Evolutionary conservation across 1,284 basidiomycete species (phyloP), one percentile per base, ranked within the genome.

Genomic region (Vanrija pseudolonga): DNA sequence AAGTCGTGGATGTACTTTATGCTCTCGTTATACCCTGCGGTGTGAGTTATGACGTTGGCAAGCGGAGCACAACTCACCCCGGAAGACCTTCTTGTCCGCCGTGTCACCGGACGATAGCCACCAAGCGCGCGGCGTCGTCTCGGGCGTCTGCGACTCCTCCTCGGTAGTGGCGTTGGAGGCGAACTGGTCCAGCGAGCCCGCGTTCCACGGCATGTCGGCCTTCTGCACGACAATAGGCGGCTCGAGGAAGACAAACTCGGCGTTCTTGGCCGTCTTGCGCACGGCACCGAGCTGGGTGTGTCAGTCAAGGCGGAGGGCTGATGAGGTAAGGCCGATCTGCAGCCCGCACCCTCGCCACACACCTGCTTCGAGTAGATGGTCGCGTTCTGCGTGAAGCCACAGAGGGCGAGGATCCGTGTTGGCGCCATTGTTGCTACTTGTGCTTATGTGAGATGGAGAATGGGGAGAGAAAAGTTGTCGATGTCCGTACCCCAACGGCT

Each of bases 311-410:
- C 43, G 49, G 42, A 40, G 36, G 51, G 59, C 26, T 15, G 17
- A 23, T 45, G 22, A 39, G 23, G 14, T 19, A 19, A 15, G 47
- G 15, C 18, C 8, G 24, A 3, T 12, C 32, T 32, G 7, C 32
- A 32, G 37, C 37, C 37, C 26, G 26, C 26, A 11, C 26, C 6
- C 26, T 38, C 39, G 12, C 39, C 39, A 73, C 83, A 65, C 55
- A 88, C 90, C 72, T 88, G 82, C 77, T 89, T 91, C 68, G 81
- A 85, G 74, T 91, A 88, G 62, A 90, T 86, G 48, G 66, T 78
- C 4, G 84, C 87, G 64, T 88, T 92, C 72, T 93, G 90, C 6
- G 88, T 84, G 70, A 88, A 90, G 19, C 90, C 91, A 59, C 63
- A 64, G 15, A 76, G 59, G 17, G 66, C 59, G 55, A 73, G 60